Evolutionary conservation across 768 basidiomycete genomes (phyloP), one percentile per base, ranked within the genome.

Genomic region (Fibroporia radiculosa): DNA sequence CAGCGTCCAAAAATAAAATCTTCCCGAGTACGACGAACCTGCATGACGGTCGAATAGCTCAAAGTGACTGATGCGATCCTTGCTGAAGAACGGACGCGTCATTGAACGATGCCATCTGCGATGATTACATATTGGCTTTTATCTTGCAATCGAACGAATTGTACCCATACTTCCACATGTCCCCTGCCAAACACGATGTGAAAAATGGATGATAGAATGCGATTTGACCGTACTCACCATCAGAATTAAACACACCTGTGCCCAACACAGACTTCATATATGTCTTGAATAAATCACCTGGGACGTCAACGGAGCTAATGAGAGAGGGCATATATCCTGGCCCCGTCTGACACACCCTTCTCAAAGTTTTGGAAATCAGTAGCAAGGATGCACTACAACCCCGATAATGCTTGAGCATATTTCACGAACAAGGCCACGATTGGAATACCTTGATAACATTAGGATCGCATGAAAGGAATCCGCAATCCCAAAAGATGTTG

Each of bases 211-310:
- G 12, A 12, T 25, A 24, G 22, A 24, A 18, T 26, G 37, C 27
- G 22, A 18, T 16, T 10, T 19, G 32, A 27, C 14, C 20, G 6
- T 13, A 12, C 60, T 42, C 44, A 68, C 74, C 73, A 53, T 76
- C 73, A 2, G 73, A 68, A 48, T 75, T 78, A 59, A 80, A 79
- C 5, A 80, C 69, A 5, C 79, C 78, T 0, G 64, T 69, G 13
- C 77, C 77, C 13, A 77, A 54, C 12, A 75, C 58, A 10, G 55
- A 51, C 22, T 57, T 34, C 14, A 65, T 59, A 13, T 58, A 55
- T 32, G 55, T 48, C 31, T 54, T 54, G 43, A 71, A 67, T 13
- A 50, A 53, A 13, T 50, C 54, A 1, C 69, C 69, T 72, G 44
- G 6, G 19, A 26, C 0, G 10, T 12, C 31, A 24, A 23, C 16